These are phyloP conservation scores for Endothia cerciana DNA, from an alignment of 2,329 filamentous ascomycete species.

Conservation along the genomic window DNA sequence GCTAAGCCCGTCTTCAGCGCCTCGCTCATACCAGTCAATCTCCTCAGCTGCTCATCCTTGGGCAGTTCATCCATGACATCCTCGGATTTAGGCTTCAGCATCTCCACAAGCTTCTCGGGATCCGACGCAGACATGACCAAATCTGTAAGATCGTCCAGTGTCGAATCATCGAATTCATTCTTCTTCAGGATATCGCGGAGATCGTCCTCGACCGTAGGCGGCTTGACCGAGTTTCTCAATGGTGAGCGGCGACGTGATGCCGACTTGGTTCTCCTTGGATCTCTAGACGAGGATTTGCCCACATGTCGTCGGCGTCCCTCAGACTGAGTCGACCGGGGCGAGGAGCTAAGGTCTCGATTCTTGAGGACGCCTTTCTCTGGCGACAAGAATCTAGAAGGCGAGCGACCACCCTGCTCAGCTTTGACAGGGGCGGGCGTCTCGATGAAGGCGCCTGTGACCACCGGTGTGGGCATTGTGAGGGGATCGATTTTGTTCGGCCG, in stretches of 20 bases:
- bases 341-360: slow-evolving; percentile 21
- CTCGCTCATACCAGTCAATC: slow-evolving; percentile 55
- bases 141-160: slow-evolving; percentile 61
- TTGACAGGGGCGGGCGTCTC: slow-evolving; percentile 57
- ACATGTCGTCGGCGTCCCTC: slow-evolving; percentile 29
- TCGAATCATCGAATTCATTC: slow-evolving; percentile 62
- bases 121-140: slow-evolving; percentile 43
- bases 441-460: slow-evolving; percentile 58
- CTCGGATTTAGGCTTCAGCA: slow-evolving; percentile 32
- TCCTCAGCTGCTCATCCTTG: slow-evolving; percentile 47
- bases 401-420: slow-evolving; percentile 38
- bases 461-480: slow-evolving; percentile 56
- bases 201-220: slow-evolving; percentile 59
- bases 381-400: slow-evolving; percentile 13
- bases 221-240: slow-evolving; percentile 57
- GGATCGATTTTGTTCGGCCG: slow-evolving; percentile 49
- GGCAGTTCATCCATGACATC: slow-evolving; percentile 32
- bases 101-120: slow-evolving; percentile 35
- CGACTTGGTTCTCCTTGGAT: slow-evolving; percentile 43
- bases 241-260: slow-evolving; percentile 49
- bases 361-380: slow-evolving; percentile 4
- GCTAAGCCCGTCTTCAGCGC: slow-evolving; percentile 54
- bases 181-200: slow-evolving; percentile 55
- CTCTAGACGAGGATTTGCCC: slow-evolving; percentile 36
- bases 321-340: slow-evolving; percentile 24